Base-by-base conservation (phyloP, 139 green algal genomes). In the Coelastrella sp. region DNA sequence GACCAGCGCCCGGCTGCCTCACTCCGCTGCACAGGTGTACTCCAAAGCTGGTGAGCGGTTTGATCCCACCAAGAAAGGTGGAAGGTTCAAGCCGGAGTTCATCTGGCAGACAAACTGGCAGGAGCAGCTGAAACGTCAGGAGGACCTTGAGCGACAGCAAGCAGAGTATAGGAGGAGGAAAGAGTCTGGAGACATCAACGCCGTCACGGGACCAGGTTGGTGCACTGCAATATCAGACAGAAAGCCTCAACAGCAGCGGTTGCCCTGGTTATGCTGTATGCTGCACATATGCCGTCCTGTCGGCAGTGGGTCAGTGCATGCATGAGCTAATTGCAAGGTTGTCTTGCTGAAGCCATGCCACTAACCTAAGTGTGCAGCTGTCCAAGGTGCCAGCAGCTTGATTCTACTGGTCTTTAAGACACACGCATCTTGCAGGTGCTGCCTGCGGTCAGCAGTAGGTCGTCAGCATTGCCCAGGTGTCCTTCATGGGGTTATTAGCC, bases 91-190 rank as follows among this genome's bases (percentile, higher is more conserved):
- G 75, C 91, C 93, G 0, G 96, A 98, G 78, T 98, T 98, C 88
- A 96, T 98, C 10, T 98, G 97, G 97, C 97, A 98, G 90, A 96
- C 93, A 8, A 94, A 97, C 87, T 98, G 96, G 96, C 91, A 96
- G 91, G 92, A 90, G 80, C 85, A 87, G 78, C 78, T 87, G n/a
- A 86, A 91, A 24, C 82, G 86, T 0, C 78, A 94, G 79, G 92
- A 93, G 82, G 68, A 93, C 56, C 85, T 93, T 66, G 58, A 88
- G 49, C 59, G 81, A 17, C 88, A 94, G 88, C 87, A 90, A 27
- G 68, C 85, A 14, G 89, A 92, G 70, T 92, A 90, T 75, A 78
- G 58, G 81, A 63, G 73, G 49, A 7, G 9, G 17, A 19, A 82
- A 83, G 4, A 83, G 58, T 14, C 35, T 6, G 74, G 61, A 24